Percentiles rank a stretch among this genome's conserved stretches.
These are phyloP conservation scores for Aspergillus quadrilineatus DNA, from an alignment of 2,329 filamentous ascomycete genomes.

Conservation along the genomic window DNA sequence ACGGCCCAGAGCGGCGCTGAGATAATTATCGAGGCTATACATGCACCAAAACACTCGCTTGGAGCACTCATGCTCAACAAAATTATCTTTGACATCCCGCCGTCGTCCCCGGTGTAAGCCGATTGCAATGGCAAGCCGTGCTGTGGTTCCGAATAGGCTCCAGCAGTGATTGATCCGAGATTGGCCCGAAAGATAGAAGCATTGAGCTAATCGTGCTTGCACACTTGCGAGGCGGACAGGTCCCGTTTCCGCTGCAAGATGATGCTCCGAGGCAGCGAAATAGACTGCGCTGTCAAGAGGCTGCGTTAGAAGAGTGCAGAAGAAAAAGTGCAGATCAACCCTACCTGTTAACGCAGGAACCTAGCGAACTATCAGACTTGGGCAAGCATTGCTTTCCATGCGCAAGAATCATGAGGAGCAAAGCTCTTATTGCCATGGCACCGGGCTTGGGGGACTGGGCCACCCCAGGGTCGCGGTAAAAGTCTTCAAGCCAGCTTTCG, in stretches of 20 bases:
- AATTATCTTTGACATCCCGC: conserved; percentile 11
- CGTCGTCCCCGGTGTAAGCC: conserved; percentile 28
- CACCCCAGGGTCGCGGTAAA: conserved; percentile 13
- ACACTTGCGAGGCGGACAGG: conserved; percentile 36
- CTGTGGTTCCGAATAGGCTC: conserved; percentile 35
- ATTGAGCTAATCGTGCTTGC: conserved; percentile 43
- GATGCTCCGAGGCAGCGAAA: conserved; percentile 29
- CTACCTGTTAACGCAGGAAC: conserved; percentile 17
- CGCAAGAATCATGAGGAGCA: conserved; percentile 56
- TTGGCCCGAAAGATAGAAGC: conserved; percentile 34
- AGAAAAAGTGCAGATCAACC: background rate
- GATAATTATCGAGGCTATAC: conserved; percentile 22
- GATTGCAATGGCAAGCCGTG: conserved; percentile 34
- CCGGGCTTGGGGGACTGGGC: conserved; percentile 6
- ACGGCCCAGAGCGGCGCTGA: conserved; percentile 19
- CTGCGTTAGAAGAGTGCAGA: background rate
- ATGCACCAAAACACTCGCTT: conserved; percentile 23
- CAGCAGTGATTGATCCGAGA: conserved; percentile 39
- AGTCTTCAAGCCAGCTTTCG: conserved; percentile 20
- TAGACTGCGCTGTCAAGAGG: conserved; percentile 17
- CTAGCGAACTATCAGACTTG: conserved; percentile 17
- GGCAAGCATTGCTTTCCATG: conserved; percentile 49
- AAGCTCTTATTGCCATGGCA: conserved; percentile 35
- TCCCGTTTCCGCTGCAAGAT: conserved; percentile 33
- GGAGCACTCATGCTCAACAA: conserved; percentile 18